Evolutionary conservation across 2,329 filamentous ascomycete genomes (phyloP), one percentile per base, ranked within the genome.

Genomic region (Trichophyton benhamiae): DNA sequence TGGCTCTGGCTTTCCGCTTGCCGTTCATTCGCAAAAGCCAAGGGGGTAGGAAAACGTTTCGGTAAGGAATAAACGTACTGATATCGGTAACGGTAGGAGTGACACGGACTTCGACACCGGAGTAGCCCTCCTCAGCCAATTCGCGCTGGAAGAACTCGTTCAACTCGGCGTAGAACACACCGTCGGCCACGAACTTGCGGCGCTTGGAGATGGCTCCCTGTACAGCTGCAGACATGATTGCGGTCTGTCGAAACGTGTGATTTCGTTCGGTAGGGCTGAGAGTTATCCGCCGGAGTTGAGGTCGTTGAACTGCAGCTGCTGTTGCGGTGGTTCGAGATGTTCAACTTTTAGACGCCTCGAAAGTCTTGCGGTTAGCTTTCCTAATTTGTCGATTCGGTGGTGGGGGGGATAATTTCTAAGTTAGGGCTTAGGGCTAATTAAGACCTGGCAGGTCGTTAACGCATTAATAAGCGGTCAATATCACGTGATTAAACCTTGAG

Each of bases 91-190:
- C 94, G 79, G 94, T 99, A 72, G 94, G 94, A 73, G 94, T 99
- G 74, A 99, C 94, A 84, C 95, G 90, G 83, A 99, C 94, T 84
- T 99, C 95, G 79, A 99, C 94, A 79, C 94, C 94, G 63, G 94
- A 99, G 87, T 99, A 99, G 74, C 94, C 94, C 84, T 99, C 95
- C 87, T 99, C 94, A 78, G 94, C 94, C 78, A 99, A 85, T 83
- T 99, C 94, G 80, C 94, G 92, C 87, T 97, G 94, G 90, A 99
- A 99, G 88, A 99, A 99, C 84, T 99, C 94, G 88, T 99, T 99
- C 81, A 99, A 84, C 83, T 99, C 94, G 84, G 94, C 94, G 82
- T 96, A 99, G 89, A 99, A 99, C 76, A 99, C 94, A 87, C 94
- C 94, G 82, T 99, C 94, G 72, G 88, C 89, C 78, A 92, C 87